These are phyloP conservation scores for Phlyctochytrium planicorne DNA, from an alignment of 192 early-diverging fungal genomes.

Conservation along the genomic window DNA sequence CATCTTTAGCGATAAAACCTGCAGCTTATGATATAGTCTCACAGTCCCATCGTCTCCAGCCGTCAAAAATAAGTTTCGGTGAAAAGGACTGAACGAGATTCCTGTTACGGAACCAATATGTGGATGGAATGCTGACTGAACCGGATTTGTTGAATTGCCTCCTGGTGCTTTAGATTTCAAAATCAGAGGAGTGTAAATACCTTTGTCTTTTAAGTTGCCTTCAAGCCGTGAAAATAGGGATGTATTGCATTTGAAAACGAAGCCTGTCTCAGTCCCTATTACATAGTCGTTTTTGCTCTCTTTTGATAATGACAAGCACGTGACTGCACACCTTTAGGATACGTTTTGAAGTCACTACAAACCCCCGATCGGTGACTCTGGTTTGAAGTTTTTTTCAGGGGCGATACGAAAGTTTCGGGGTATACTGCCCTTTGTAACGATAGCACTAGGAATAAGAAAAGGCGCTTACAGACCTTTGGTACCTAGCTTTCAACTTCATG, in stretches of 20 bases:
- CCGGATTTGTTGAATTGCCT: conserved; percentile 22
- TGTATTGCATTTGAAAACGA: conserved; percentile 38
- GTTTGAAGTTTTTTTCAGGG: conserved; percentile 12
- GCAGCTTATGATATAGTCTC: conserved; percentile 36
- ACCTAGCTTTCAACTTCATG: conserved; percentile 30
- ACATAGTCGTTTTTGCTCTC: conserved; percentile 25
- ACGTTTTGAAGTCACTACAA: neutral
- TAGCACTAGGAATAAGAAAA: neutral
- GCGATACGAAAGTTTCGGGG: conserved; percentile 4
- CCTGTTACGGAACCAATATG: conserved; percentile 43
- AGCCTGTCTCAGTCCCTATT: conserved; percentile 46
- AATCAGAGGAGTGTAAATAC: too few species aligned
- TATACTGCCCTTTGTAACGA: conserved; percentile 21
- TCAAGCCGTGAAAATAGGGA: neutral
- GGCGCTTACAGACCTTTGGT: neutral
- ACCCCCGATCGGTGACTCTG: conserved; percentile 18
- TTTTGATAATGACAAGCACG: conserved; percentile 16
- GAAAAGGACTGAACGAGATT: conserved; percentile 43
- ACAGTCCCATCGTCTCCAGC: conserved; percentile 41
- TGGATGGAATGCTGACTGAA: conserved; percentile 30
- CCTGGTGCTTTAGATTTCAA: too few species aligned
- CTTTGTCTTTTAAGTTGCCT: neutral
- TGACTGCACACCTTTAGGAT: conserved; percentile 13
- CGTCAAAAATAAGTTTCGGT: conserved; percentile 44
- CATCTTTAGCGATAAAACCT: conserved; percentile 30